phyloP scores from a whole-genome alignment of 1,284 basidiomycete species.

The Veloboletus limbatus region DNA sequence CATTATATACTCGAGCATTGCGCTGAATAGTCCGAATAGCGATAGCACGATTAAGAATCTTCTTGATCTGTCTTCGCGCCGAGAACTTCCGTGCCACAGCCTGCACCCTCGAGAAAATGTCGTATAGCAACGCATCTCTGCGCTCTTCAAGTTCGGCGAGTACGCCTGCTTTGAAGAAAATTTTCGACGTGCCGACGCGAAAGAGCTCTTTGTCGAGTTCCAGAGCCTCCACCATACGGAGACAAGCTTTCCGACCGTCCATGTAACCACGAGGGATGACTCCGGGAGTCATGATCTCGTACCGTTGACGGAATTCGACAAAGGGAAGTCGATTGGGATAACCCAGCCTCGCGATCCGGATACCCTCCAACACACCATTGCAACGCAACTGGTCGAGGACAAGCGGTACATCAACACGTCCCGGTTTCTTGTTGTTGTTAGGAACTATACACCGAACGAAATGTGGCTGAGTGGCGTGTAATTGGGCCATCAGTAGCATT shows the following conservation, averaged over 20 bases:
- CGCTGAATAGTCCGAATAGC: slow-evolving; percentile 92
- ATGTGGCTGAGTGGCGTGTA: slow-evolving; percentile 94
- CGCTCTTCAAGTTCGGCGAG: slow-evolving; percentile 97
- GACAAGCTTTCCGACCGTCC: slow-evolving; percentile 93
- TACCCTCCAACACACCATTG: slow-evolving; percentile 99
- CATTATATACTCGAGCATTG: slow-evolving; percentile 89
- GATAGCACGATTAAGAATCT: slow-evolving; percentile 89
- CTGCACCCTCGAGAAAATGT: slow-evolving; percentile 88
- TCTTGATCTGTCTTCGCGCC: slow-evolving; percentile 89
- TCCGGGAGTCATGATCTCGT: slow-evolving; percentile 93
- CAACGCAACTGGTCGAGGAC: slow-evolving; percentile 97
- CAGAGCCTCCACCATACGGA: slow-evolving; percentile 89
- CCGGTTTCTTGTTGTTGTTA: slow-evolving; percentile 90
- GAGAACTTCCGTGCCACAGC: slow-evolving; percentile 85
- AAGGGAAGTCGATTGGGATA: slow-evolving; percentile 98
- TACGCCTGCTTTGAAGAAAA: slow-evolving; percentile 99
- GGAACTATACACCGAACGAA: slow-evolving; percentile 99
- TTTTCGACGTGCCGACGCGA: slow-evolving; percentile 95
- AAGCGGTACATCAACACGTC: slow-evolving; percentile 89
- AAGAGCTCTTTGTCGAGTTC: slow-evolving; percentile 85
- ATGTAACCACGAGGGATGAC: slow-evolving; percentile 93
- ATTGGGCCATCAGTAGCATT: slow-evolving; percentile 86
- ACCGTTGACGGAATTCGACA: slow-evolving; percentile 95
- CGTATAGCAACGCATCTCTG: slow-evolving; percentile 82
- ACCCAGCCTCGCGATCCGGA: slow-evolving; percentile 95